These are phyloP conservation scores for Chrysochromulina tobinii DNA, from an alignment of 78 protist species.

Conservation along the genomic window DNA sequence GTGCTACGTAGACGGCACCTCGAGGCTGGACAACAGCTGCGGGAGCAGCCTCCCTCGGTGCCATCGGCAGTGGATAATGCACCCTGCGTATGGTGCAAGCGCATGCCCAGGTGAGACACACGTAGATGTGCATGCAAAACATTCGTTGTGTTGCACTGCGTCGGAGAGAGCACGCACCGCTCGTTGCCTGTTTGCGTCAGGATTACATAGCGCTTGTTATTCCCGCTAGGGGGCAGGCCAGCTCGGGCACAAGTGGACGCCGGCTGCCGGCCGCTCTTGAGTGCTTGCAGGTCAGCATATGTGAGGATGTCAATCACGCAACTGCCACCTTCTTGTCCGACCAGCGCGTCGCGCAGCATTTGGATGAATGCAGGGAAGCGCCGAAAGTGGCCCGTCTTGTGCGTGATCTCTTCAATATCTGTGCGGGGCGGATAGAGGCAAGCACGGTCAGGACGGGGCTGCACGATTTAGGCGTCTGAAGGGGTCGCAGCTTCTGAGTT, in stretches of 20 bases:
- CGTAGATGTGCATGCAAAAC: not conserved
- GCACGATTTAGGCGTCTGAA: too few species aligned
- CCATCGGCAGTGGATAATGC: slow-evolving; percentile 30
- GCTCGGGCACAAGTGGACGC: not conserved
- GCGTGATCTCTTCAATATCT: slow-evolving; percentile 46
- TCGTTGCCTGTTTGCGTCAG: slow-evolving; percentile 38
- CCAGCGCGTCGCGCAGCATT: slow-evolving; percentile 28
- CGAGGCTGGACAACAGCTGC: too few species aligned
- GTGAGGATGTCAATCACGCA: slow-evolving; percentile 30
- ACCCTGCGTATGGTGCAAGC: not conserved
- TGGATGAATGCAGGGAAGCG: slow-evolving; percentile 9
- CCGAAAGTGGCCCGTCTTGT: slow-evolving; percentile 39
- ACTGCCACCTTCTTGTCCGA: not conserved
- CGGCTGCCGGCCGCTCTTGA: not conserved
- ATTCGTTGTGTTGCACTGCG: not conserved
- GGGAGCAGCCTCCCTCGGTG: not conserved
- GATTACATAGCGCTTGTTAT: slow-evolving; percentile 47
- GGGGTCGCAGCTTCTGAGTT: too few species aligned
- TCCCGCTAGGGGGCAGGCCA: not conserved
- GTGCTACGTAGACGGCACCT: too few species aligned
- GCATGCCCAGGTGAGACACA: too few species aligned
- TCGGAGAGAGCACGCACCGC: not conserved
- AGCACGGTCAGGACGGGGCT: too few species aligned
- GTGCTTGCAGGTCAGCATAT: slow-evolving; percentile 11
- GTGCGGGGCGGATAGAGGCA: not conserved